Evolutionary conservation across 2,329 filamentous ascomycete species (phyloP).

Genomic region (Fusarium compactum): DNA sequence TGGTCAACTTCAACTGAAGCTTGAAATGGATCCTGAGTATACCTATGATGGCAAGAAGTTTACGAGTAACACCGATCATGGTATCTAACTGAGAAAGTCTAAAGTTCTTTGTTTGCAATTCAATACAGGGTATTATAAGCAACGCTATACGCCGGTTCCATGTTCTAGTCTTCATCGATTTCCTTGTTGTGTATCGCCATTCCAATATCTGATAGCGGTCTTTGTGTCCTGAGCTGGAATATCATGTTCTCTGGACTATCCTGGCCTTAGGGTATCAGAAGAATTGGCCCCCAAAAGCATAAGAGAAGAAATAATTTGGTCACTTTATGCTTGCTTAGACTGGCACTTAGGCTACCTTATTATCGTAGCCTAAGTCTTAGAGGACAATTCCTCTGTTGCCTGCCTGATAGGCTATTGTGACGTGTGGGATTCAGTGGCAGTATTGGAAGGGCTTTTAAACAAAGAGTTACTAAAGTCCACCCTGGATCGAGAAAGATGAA

Average conservation of each 20-base stretch:
- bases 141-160: not conserved
- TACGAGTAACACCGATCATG: not conserved
- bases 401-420: not conserved
- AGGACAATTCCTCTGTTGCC: not conserved
- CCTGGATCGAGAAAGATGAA: conserved; percentile 93
- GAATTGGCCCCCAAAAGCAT: not conserved
- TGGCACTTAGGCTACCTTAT: not conserved
- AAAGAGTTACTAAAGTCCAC: conserved; percentile 72
- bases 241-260: not conserved
- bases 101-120: not conserved
- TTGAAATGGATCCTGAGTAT: not conserved
- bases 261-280: not conserved
- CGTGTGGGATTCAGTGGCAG: not conserved
- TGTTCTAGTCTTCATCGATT: not conserved
- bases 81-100: not conserved
- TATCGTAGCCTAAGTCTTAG: not conserved
- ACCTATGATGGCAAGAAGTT: not conserved
- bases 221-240: not conserved
- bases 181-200: not conserved
- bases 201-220: not conserved
- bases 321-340: not conserved
- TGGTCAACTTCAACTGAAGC: not conserved
- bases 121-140: conserved; percentile 12
- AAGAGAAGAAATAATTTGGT: not conserved
- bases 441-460: not conserved